A percentile compares a stretch with the other conserved stretches of the same genome.
Conservation (phyloP, 2,329 filamentous ascomycete species). For the Aphanocladium album region DNA sequence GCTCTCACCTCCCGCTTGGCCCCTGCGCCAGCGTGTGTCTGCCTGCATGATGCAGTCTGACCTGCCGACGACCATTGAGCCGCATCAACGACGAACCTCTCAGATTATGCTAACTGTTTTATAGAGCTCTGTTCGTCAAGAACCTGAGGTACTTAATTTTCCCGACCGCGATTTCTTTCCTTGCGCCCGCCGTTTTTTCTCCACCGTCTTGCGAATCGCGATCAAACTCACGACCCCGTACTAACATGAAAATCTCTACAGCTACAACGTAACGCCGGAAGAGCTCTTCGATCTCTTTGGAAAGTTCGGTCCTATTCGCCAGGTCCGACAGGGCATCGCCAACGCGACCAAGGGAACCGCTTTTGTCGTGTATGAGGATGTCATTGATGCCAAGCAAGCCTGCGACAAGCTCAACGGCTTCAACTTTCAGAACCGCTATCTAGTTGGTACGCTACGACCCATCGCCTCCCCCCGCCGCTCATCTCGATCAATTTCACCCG, state of each 20-base stretch:
- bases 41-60: neutral
- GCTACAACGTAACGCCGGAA: slow-evolving; percentile 98
- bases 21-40: neutral
- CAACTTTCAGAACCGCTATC: slow-evolving; percentile 99
- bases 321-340: slow-evolving; percentile 97
- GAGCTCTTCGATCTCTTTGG: slow-evolving; percentile 98
- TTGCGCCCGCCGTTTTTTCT: neutral
- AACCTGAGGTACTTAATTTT: slow-evolving; percentile 72
- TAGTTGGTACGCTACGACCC: slow-evolving; percentile 68
- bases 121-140: slow-evolving; percentile 99
- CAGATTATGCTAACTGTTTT: slow-evolving; percentile 27
- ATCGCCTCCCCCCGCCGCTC: neutral
- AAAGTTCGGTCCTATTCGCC: slow-evolving; percentile 92
- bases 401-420: slow-evolving; percentile 99
- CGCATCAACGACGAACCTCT: neutral
- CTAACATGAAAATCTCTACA: slow-evolving; percentile 30
- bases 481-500: neutral
- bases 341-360: slow-evolving; percentile 97
- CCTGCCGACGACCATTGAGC: neutral
- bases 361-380: slow-evolving; percentile 99
- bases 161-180: slow-evolving; percentile 6
- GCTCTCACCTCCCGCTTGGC: neutral
- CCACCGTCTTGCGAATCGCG: neutral
- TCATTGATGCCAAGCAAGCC: slow-evolving; percentile 96
- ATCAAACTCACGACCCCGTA: neutral